Percentiles rank a stretch among this genome's conserved stretches.
phyloP scores from a whole-genome alignment of 2,329 filamentous ascomycete species.

The Talaromyces sp. region DNA sequence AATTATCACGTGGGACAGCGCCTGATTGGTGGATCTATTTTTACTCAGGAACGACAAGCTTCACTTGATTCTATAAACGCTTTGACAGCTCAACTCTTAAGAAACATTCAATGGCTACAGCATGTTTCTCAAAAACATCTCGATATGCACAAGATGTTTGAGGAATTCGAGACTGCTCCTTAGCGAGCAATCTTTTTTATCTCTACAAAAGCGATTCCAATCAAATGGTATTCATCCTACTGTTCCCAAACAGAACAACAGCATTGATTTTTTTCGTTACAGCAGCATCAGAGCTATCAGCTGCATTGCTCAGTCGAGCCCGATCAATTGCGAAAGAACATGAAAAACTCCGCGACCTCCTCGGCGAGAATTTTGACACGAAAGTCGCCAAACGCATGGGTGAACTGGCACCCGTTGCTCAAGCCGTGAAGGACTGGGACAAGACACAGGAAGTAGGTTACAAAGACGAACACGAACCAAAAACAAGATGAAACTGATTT shows the following conservation, averaged over 20 bases:
- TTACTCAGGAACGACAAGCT: neutral
- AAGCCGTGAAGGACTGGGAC: conserved; percentile 56
- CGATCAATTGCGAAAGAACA: conserved; percentile 56
- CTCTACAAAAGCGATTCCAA: conserved; percentile 25
- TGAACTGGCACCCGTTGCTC: conserved; percentile 52
- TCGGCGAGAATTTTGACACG: conserved; percentile 55
- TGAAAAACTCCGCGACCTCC: conserved; percentile 49
- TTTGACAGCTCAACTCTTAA: neutral
- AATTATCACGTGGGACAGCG: conserved; percentile 7
- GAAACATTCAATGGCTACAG: conserved; percentile 8
- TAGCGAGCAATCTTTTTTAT: conserved; percentile 24
- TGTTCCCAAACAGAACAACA: neutral
- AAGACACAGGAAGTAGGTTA: conserved; percentile 53
- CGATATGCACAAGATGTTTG: conserved; percentile 50
- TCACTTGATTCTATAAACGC: neutral
- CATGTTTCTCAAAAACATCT: conserved; percentile 15
- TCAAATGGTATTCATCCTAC: conserved; percentile 29
- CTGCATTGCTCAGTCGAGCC: conserved; percentile 55
- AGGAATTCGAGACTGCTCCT: conserved; percentile 36
- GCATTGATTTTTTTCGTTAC: conserved; percentile 18
- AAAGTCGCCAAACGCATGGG: conserved; percentile 56
- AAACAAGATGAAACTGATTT: conserved; percentile 12
- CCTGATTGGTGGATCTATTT: conserved; percentile 4
- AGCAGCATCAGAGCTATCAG: conserved; percentile 44
- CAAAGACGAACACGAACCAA: neutral